Percentiles rank a stretch among this genome's conserved stretches.
phyloP scores from a whole-genome alignment of 2,329 filamentous ascomycete genomes.

The Colletotrichum liaoningense region DNA sequence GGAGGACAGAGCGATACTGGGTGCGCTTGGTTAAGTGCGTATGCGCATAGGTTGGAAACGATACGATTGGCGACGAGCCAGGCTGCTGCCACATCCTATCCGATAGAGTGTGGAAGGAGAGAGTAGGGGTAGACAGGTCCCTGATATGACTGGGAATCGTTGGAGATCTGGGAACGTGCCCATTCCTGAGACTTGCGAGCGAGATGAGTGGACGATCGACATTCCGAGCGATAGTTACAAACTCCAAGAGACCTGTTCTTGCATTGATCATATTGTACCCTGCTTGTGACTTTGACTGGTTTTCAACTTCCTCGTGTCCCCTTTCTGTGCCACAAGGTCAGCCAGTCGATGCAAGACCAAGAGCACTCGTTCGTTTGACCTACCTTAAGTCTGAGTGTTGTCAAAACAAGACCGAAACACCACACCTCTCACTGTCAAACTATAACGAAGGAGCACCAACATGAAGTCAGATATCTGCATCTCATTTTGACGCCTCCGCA shows the following conservation, averaged over 20 bases:
- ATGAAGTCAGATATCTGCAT: slow-evolving; percentile 26
- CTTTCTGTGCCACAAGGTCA: too few species aligned
- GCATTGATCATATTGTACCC: not conserved
- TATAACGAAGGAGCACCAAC: not conserved
- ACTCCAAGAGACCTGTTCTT: not conserved
- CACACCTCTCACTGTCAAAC: too few species aligned
- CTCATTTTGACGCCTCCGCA: slow-evolving; percentile 7
- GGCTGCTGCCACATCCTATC: not conserved
- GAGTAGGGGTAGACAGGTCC: not conserved
- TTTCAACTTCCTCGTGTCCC: not conserved
- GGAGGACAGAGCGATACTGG: not conserved
- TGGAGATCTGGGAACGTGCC: not conserved
- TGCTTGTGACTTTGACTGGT: not conserved
- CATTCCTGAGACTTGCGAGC: not conserved
- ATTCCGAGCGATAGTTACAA: not conserved
- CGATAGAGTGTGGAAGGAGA: not conserved
- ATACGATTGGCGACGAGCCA: not conserved
- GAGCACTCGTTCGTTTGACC: not conserved
- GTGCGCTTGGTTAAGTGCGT: not conserved
- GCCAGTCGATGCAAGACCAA: too few species aligned
- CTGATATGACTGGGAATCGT: not conserved
- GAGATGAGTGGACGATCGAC: not conserved
- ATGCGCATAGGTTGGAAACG: not conserved
- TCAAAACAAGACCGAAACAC: not conserved
- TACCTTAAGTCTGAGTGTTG: not conserved